phyloP scores from a whole-genome alignment of 257 asterid species.

The Fraxinus excelsior region DNA sequence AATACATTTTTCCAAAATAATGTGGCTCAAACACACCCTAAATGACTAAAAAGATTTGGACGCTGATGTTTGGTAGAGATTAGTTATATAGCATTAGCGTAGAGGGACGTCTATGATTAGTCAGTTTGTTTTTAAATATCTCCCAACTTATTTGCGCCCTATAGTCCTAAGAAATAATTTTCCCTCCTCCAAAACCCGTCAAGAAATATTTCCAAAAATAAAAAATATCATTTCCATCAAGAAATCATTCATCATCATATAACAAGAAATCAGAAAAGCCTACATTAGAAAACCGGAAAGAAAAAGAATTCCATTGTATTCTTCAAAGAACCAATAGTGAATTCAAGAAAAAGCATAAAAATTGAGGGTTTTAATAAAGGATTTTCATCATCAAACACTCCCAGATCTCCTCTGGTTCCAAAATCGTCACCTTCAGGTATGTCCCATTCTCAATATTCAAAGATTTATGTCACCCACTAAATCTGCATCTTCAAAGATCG shows the following conservation, averaged over 20 bases:
- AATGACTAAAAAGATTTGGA: no score
- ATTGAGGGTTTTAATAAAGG: slow-evolving; percentile 46
- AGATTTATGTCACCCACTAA: slow-evolving; percentile 68
- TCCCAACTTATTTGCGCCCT: no score
- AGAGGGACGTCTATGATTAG: no score
- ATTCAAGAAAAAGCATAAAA: slow-evolving; percentile 7
- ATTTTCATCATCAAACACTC: slow-evolving; percentile 29
- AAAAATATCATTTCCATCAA: background rate
- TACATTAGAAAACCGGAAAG: background rate
- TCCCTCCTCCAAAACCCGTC: slow-evolving; percentile 11
- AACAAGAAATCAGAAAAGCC: background rate
- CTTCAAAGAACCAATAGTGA: background rate
- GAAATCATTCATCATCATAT: background rate
- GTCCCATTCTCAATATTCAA: background rate
- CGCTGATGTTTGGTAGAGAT: no score
- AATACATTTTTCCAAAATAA: no score
- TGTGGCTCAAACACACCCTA: no score
- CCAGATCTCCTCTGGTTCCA: slow-evolving; percentile 33
- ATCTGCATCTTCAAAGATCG: slow-evolving; percentile 65
- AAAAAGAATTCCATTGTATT: background rate
- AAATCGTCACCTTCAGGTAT: slow-evolving; percentile 48
- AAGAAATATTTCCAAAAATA: no score
- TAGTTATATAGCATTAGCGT: no score
- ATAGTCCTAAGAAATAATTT: no score
- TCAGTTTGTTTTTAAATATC: no score